Evolutionary conservation across 306 rosid species (phyloP).

Genomic region (Dalbergia oliveri): DNA sequence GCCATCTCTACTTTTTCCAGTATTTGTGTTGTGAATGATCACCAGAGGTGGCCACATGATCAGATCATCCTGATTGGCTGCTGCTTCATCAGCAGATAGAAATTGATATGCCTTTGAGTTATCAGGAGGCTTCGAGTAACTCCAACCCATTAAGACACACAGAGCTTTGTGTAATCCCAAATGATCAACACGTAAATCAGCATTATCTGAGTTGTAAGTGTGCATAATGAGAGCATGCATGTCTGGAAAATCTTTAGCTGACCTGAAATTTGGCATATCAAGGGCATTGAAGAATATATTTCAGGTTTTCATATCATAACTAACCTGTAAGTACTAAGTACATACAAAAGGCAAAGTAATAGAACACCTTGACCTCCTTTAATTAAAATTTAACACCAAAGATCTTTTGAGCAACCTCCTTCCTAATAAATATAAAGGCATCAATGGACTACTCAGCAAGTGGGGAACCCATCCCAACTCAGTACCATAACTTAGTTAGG

Average conservation of each 20-base stretch:
- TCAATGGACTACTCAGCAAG: conserved; percentile 2
- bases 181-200: conserved; percentile 85
- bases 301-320: conserved; percentile 59
- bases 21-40: conserved; percentile 89
- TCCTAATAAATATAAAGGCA: conserved; percentile 26
- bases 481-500: conserved; percentile 3
- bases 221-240: conserved; percentile 94
- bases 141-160: conserved; percentile 98
- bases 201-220: conserved; percentile 79
- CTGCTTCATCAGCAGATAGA: conserved; percentile 92
- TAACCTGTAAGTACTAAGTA: conserved; percentile 56
- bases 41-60: conserved; percentile 99
- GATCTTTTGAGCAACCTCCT: conserved; percentile 27
- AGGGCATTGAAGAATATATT: conserved; percentile 69
- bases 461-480: conserved; percentile 6
- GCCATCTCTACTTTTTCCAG: conserved; percentile 92
- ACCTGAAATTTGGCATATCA: conserved; percentile 90
- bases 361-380: conserved; percentile 48
- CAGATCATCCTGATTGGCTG: conserved; percentile 91
- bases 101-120: conserved; percentile 84
- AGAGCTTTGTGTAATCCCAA: conserved; percentile 97
- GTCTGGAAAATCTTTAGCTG: conserved; percentile 90
- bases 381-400: conserved; percentile 15
- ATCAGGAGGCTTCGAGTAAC: conserved; percentile 86
- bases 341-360: conserved; percentile 51